Evolutionary conservation across 2,329 filamentous ascomycete species (phyloP).

Genomic region (Ophiocordyceps australis): DNA sequence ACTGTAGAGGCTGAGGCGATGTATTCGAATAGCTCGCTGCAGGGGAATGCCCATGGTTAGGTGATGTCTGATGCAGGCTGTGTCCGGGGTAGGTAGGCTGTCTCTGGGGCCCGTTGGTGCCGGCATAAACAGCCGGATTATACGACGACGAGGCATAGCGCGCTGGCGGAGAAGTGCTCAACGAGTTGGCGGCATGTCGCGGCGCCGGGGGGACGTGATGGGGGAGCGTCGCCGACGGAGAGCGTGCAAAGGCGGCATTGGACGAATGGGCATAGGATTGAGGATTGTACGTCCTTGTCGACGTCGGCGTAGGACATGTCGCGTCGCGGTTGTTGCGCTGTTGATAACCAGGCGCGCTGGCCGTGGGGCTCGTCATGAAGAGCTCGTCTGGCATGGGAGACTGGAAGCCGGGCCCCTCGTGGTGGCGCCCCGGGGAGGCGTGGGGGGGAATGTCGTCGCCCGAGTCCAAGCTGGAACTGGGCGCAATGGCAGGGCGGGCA

Average conservation of each 20-base stretch:
- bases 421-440: constrained; percentile 8
- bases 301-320: constrained; percentile 22
- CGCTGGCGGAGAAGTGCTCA: constrained; percentile 16
- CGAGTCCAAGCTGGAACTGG: constrained; percentile 56
- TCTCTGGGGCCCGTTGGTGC: constrained; percentile 26
- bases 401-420: constrained; percentile 1
- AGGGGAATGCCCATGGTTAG: constrained; percentile 18
- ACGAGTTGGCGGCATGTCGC: constrained; percentile 16
- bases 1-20: constrained; percentile 6
- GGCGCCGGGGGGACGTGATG: constrained; percentile 24
- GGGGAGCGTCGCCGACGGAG: constrained; percentile 32
- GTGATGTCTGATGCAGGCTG: constrained; percentile 21
- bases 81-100: constrained; percentile 31
- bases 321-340: constrained; percentile 30
- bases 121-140: constrained; percentile 41
- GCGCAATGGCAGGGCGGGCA: constrained; percentile 16
- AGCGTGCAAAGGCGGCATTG: constrained; percentile 14
- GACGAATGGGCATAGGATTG: constrained; percentile 33
- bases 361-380: constrained; percentile 38
- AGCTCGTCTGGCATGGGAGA: constrained; percentile 34
- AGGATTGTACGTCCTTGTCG: constrained; percentile 48
- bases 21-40: constrained; percentile 13
- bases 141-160: constrained; percentile 34
- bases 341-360: no score
- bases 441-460: constrained; percentile 52